Conservation (phyloP, 1,284 basidiomycete species). For the Ceraceosorus bombacis region DNA sequence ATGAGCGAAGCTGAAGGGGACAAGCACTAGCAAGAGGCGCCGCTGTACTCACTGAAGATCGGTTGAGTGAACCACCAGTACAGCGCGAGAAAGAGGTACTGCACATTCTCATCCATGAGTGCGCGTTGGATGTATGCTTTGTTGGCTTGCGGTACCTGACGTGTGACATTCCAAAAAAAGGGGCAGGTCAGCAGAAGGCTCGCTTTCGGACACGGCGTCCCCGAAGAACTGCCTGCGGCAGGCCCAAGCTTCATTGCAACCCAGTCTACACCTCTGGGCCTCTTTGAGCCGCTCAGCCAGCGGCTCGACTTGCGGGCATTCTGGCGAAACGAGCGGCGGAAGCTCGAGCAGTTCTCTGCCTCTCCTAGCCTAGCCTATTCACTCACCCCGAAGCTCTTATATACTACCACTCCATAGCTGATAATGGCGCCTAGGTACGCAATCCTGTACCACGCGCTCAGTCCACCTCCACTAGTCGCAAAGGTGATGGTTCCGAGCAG, state of each 20-base stretch:
- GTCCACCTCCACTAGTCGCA: constrained; percentile 25
- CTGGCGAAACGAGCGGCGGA: too few relatives aligned
- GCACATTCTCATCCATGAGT: constrained; percentile 48
- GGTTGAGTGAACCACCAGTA: constrained; percentile 49
- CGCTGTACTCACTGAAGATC: constrained; percentile 33
- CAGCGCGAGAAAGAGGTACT: constrained; percentile 46
- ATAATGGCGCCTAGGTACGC: constrained; percentile 47
- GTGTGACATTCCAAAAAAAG: constrained; percentile 3
- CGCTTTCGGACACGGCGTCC: neutral
- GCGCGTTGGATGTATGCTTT: constrained; percentile 47
- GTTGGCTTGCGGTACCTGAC: constrained; percentile 39
- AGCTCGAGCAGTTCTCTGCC: neutral
- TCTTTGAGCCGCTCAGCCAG: too few relatives aligned
- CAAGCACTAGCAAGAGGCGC: neutral
- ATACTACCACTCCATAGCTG: constrained; percentile 48
- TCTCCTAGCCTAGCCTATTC: neutral
- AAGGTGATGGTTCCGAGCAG: constrained; percentile 28
- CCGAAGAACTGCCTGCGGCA: too few relatives aligned
- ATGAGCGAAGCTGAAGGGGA: neutral
- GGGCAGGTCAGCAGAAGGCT: neutral
- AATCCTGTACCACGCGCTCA: constrained; percentile 40
- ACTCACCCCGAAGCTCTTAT: constrained; percentile 43
- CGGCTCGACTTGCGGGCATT: too few relatives aligned
- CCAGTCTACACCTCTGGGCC: too few relatives aligned
- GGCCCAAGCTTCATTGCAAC: too few relatives aligned